Conservation (phyloP, 805 yeast species). For the Brettanomyces anomalus region DNA sequence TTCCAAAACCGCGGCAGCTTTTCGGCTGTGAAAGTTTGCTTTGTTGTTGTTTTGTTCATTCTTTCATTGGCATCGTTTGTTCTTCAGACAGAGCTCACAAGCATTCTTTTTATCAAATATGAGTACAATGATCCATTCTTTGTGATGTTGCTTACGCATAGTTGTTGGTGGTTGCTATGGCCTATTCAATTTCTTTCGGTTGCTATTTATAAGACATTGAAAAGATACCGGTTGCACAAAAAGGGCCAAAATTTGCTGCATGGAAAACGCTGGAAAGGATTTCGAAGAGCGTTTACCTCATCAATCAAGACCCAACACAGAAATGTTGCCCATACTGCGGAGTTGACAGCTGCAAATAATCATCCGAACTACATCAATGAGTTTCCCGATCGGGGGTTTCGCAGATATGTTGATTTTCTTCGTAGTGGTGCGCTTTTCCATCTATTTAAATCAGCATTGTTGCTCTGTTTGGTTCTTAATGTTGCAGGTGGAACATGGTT, state of each 20-base stretch:
- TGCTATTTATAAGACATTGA: conserved; percentile 35
- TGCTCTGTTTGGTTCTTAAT: conserved; percentile 51
- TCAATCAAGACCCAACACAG: conserved; percentile 35
- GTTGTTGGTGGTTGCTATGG: conserved; percentile 68
- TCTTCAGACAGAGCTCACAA: conserved; percentile 71
- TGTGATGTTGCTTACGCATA: conserved; percentile 61
- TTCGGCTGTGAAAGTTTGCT: conserved; percentile 29
- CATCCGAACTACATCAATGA: conserved; percentile 22
- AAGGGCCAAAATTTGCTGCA: conserved; percentile 12
- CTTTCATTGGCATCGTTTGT: conserved; percentile 56
- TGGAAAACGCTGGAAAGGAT: conserved; percentile 25
- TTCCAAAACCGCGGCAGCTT: conserved; percentile 5
- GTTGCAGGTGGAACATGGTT: conserved; percentile 83
- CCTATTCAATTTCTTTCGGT: conserved; percentile 52
- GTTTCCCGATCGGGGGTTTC: conserved; percentile 22
- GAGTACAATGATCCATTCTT: conserved; percentile 64
- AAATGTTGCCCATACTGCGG: conserved; percentile 31
- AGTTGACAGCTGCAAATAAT: conserved; percentile 22
- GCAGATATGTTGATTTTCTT: conserved; percentile 25
- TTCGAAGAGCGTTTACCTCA: conserved; percentile 23
- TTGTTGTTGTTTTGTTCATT: conserved; percentile 38
- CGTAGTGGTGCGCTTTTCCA: conserved; percentile 40
- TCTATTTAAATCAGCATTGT: conserved; percentile 32
- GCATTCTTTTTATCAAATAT: conserved; percentile 48
- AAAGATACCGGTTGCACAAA: conserved; percentile 15